These are phyloP conservation scores for Tylopilus sp. DNA, from an alignment of 768 basidiomycete species.

Conservation along the genomic window DNA sequence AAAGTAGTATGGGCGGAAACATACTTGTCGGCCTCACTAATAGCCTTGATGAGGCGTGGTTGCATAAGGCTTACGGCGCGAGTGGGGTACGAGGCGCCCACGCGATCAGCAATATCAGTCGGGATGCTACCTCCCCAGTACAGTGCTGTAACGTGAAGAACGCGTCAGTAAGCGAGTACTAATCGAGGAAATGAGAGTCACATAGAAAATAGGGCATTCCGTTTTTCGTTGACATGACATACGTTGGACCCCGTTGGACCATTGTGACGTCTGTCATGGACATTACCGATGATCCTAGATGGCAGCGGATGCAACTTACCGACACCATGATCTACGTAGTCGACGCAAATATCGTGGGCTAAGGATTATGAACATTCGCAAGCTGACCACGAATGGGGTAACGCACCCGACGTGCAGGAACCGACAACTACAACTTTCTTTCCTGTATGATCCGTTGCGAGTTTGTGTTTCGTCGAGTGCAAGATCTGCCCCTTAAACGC, in stretches of 20 bases:
- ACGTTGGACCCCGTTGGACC: constrained; percentile 52
- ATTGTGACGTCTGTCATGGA: constrained; percentile 40
- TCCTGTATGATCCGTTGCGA: constrained; percentile 53
- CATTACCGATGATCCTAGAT: background rate
- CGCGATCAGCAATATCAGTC: constrained; percentile 51
- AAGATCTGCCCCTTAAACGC: constrained; percentile 57
- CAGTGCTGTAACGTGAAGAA: constrained; percentile 16
- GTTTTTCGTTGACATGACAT: constrained; percentile 46
- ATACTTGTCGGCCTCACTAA: constrained; percentile 57
- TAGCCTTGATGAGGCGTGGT: constrained; percentile 36
- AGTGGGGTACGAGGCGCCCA: constrained; percentile 46
- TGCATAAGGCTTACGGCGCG: constrained; percentile 29
- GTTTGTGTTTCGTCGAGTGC: constrained; percentile 56
- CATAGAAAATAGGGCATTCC: constrained; percentile 31
- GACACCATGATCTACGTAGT: constrained; percentile 43
- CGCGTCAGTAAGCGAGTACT: background rate
- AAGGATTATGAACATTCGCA: constrained; percentile 50
- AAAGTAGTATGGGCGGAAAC: constrained; percentile 6
- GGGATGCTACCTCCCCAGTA: constrained; percentile 47
- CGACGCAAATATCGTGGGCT: constrained; percentile 50
- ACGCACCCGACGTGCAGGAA: too few species aligned
- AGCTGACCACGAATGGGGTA: too few species aligned
- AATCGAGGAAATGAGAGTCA: constrained; percentile 13
- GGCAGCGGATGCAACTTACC: constrained; percentile 29
- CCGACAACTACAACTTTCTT: constrained; percentile 73